phyloP scores from a whole-genome alignment of 345 rosid genomes.

The Cochlearia excelsa region DNA sequence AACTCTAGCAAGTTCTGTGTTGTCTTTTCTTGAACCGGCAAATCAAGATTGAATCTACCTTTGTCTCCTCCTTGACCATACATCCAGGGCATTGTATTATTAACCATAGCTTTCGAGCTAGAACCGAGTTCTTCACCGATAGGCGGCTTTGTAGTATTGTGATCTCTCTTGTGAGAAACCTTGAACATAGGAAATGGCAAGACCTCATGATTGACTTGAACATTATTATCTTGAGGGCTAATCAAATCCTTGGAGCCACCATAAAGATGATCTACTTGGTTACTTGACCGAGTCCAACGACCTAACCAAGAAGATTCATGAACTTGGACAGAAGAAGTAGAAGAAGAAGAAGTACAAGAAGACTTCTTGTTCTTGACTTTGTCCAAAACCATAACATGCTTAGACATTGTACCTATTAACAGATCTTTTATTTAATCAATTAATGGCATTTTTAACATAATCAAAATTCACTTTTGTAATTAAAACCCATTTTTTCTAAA shows the following conservation, averaged over 20 bases:
- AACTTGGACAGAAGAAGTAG: slow-evolving; percentile 31
- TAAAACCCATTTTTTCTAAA: too few relatives aligned
- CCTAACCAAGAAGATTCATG: slow-evolving; percentile 62
- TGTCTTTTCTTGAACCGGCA: slow-evolving; percentile 45
- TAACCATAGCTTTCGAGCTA: slow-evolving; percentile 44
- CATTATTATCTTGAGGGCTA: slow-evolving; percentile 22
- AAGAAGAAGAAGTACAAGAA: too few relatives aligned
- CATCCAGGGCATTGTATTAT: slow-evolving; percentile 30
- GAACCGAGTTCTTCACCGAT: slow-evolving; percentile 38
- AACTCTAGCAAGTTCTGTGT: slow-evolving; percentile 31
- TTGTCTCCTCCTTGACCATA: slow-evolving; percentile 32
- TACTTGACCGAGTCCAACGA: slow-evolving; percentile 43
- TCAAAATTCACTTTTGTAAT: too few relatives aligned
- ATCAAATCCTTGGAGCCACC: slow-evolving; percentile 12
- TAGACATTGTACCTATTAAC: slow-evolving; percentile 27
- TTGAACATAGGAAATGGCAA: slow-evolving; percentile 31
- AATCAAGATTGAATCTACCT: slow-evolving; percentile 29
- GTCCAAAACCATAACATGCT: slow-evolving; percentile 26
- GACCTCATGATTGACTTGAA: slow-evolving; percentile 22
- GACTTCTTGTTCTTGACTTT: slow-evolving; percentile 23
- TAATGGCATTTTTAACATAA: too few relatives aligned
- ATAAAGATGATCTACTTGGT: slow-evolving; percentile 13
- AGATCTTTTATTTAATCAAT: slow-evolving; percentile 8
- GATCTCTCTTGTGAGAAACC: slow-evolving; percentile 30
- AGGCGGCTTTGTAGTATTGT: not conserved